These are phyloP conservation scores for Trametes sanguinea DNA, from an alignment of 768 basidiomycete genomes.

Conservation along the genomic window DNA sequence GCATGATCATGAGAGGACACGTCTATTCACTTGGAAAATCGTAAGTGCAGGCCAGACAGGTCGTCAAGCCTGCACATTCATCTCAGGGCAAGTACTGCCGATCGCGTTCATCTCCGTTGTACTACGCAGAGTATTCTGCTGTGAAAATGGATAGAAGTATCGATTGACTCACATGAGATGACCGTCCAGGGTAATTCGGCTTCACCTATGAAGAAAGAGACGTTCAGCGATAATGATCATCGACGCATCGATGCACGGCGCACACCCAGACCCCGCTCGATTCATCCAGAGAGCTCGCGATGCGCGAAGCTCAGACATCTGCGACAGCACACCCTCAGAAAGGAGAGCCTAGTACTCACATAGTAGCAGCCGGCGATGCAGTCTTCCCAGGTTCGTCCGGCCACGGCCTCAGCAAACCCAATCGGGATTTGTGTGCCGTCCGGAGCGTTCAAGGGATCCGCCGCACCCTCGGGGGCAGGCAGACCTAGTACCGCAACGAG, in stretches of 20 bases:
- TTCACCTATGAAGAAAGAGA: slow-evolving; percentile 52
- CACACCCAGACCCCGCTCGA: not conserved
- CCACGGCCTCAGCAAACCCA: slow-evolving; percentile 47
- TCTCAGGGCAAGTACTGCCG: not conserved
- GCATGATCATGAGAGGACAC: too few relatives aligned
- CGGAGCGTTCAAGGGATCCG: slow-evolving; percentile 22
- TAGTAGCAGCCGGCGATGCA: slow-evolving; percentile 81
- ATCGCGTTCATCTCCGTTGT: slow-evolving; percentile 4
- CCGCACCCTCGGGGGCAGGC: slow-evolving; percentile 20
- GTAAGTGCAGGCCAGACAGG: not conserved
- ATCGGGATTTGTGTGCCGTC: slow-evolving; percentile 22
- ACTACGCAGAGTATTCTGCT: not conserved
- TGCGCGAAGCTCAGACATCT: not conserved
- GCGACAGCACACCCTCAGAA: not conserved
- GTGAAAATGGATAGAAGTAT: not conserved
- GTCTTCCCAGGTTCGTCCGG: slow-evolving; percentile 61
- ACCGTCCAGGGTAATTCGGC: slow-evolving; percentile 88
- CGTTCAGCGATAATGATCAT: slow-evolving; percentile 13
- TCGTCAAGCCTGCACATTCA: too few relatives aligned
- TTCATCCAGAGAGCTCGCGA: not conserved
- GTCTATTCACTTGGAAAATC: too few relatives aligned
- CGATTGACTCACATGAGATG: slow-evolving; percentile 72
- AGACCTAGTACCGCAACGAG: slow-evolving; percentile 58
- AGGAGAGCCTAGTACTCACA: slow-evolving; percentile 41
- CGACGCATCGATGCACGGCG: not conserved